phyloP scores from a whole-genome alignment of 768 basidiomycete genomes.

The Gautieria morchelliformis region DNA sequence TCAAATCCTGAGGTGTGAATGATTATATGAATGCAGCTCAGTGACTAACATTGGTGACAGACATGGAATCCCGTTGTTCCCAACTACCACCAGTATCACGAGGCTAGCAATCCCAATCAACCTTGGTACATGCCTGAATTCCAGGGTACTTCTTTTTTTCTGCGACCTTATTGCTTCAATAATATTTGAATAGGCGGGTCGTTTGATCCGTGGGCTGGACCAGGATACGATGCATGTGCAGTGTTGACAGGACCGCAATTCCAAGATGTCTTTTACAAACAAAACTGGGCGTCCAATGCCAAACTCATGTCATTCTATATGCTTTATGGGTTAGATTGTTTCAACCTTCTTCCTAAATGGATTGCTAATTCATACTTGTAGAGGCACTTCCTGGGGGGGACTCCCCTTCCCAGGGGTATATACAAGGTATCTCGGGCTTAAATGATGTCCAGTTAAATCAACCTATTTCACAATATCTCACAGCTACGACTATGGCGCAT shows the following conservation, averaged over 20 bases:
- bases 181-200: slow-evolving; percentile 63
- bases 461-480: slow-evolving; percentile 16
- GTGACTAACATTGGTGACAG: background rate
- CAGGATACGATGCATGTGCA: slow-evolving; percentile 47
- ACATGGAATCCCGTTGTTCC: slow-evolving; percentile 55
- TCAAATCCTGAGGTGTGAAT: slow-evolving; percentile 42
- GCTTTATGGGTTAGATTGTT: slow-evolving; percentile 53
- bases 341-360: background rate
- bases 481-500: slow-evolving; percentile 71
- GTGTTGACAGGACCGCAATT: slow-evolving; percentile 64
- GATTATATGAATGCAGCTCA: background rate
- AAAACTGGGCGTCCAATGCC: slow-evolving; percentile 73
- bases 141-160: slow-evolving; percentile 10
- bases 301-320: slow-evolving; percentile 82
- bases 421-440: slow-evolving; percentile 22
- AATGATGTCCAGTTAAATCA: background rate
- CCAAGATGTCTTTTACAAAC: slow-evolving; percentile 68
- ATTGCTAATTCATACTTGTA: background rate
- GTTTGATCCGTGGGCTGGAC: slow-evolving; percentile 67
- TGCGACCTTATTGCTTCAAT: background rate
- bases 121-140: slow-evolving; percentile 63
- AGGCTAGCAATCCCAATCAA: slow-evolving; percentile 34
- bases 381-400: slow-evolving; percentile 56
- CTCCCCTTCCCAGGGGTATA: slow-evolving; percentile 72
- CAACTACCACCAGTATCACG: slow-evolving; percentile 58